A percentile compares a stretch with the other conserved stretches of the same genome.
phyloP scores from a whole-genome alignment of 2,329 filamentous ascomycete genomes.

The Xylariaceae sp. region DNA sequence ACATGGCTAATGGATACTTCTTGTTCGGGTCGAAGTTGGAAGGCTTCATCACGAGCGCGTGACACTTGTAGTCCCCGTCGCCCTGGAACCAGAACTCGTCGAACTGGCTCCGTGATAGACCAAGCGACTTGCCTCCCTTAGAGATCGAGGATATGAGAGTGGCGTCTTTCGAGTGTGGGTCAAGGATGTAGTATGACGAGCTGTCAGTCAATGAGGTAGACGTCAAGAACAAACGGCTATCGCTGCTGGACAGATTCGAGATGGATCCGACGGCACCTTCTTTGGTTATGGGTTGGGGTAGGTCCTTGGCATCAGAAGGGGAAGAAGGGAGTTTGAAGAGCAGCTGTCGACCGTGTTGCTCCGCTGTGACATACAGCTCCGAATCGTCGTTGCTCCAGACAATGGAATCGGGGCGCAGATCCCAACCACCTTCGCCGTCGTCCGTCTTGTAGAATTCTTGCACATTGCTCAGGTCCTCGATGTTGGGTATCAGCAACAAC shows the following conservation, averaged over 20 bases:
- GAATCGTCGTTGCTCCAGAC: slow-evolving; percentile 55
- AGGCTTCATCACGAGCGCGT: slow-evolving; percentile 64
- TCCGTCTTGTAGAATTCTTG: slow-evolving; percentile 57
- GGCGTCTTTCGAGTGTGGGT: slow-evolving; percentile 37
- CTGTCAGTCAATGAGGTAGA: slow-evolving; percentile 68
- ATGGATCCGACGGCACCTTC: slow-evolving; percentile 53
- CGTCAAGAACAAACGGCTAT: slow-evolving; percentile 54
- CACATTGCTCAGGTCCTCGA: slow-evolving; percentile 51
- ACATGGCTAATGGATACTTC: slow-evolving; percentile 72
- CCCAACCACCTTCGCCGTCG: slow-evolving; percentile 60
- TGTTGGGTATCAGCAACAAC: slow-evolving; percentile 59
- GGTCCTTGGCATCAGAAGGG: slow-evolving; percentile 42
- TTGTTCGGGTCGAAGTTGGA: slow-evolving; percentile 62
- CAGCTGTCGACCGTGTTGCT: slow-evolving; percentile 58
- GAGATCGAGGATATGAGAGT: slow-evolving; percentile 57
- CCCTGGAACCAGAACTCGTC: slow-evolving; percentile 66
- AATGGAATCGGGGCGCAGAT: slow-evolving; percentile 51
- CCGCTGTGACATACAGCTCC: slow-evolving; percentile 67
- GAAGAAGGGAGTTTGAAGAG: slow-evolving; percentile 58
- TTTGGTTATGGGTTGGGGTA: slow-evolving; percentile 46
- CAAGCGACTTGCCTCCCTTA: slow-evolving; percentile 60
- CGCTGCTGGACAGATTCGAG: slow-evolving; percentile 44
- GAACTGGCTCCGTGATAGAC: slow-evolving; percentile 58
- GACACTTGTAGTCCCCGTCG: slow-evolving; percentile 58
- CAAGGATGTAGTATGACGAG: slow-evolving; percentile 60